phyloP scores from a whole-genome alignment of 2,329 filamentous ascomycete species.

The Xylaria sp. region DNA sequence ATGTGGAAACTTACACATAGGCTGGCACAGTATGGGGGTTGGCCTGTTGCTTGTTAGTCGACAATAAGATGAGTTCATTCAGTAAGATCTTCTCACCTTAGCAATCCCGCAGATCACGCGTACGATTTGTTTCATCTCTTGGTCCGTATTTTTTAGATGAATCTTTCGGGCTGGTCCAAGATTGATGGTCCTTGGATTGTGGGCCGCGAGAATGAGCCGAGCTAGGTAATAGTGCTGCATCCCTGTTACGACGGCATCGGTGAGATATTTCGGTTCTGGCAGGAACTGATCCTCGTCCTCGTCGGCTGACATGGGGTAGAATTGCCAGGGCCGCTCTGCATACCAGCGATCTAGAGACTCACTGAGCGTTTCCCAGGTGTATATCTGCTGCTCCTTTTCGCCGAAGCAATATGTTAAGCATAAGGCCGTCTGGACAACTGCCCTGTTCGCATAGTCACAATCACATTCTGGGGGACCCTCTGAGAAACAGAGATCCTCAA shows the following conservation, averaged over 20 bases:
- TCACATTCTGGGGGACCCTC: not conserved
- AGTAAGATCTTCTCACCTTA: not conserved
- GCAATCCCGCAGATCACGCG: conserved; percentile 7
- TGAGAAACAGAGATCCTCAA: not conserved
- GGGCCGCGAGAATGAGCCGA: conserved; percentile 1
- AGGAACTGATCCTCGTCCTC: not conserved
- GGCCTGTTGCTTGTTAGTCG: not conserved
- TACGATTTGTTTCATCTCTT: not conserved
- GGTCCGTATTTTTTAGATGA: not conserved
- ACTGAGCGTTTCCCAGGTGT: not conserved
- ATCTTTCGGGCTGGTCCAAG: conserved; percentile 7
- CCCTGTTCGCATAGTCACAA: conserved; percentile 9
- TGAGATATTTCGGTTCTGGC: not conserved
- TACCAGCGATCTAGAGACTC: conserved; percentile 1
- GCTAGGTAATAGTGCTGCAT: conserved; percentile 7
- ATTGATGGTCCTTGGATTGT: not conserved
- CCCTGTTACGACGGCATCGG: conserved; percentile 5
- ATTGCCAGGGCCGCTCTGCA: conserved; percentile 6
- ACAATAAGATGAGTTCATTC: not conserved
- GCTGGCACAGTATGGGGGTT: conserved; percentile 5
- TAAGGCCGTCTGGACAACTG: conserved; percentile 2
- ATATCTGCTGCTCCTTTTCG: not conserved
- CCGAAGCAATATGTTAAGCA: conserved; percentile 11
- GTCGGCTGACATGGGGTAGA: conserved; percentile 2
- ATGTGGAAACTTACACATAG: not conserved